phyloP scores from a whole-genome alignment of 2,329 filamentous ascomycete species.

The Pseudopithomyces chartarum region DNA sequence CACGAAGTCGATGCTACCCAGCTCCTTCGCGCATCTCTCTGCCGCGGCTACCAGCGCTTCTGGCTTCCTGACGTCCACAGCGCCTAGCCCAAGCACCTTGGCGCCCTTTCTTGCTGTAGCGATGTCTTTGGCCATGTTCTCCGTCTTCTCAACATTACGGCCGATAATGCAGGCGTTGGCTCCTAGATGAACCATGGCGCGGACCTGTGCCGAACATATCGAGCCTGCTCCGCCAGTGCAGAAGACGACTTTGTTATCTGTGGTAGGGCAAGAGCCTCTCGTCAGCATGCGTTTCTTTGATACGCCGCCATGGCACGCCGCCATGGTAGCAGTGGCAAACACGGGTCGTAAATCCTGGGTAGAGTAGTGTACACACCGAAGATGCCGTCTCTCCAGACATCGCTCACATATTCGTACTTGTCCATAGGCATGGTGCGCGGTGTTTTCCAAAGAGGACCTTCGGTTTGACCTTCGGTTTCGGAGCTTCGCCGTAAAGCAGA shows the following conservation, averaged over 20 bases:
- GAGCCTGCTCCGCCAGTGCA: constrained; percentile 93
- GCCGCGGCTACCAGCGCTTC: constrained; percentile 74
- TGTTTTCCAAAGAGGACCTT: constrained; percentile 20
- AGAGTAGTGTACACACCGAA: constrained; percentile 65
- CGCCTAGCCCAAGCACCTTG: constrained; percentile 85
- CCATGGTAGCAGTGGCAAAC: background rate
- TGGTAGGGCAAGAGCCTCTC: background rate
- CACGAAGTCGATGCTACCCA: constrained; percentile 89
- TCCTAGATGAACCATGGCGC: constrained; percentile 87
- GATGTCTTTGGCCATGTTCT: constrained; percentile 78
- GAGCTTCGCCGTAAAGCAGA: background rate
- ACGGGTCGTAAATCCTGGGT: background rate
- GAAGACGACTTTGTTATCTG: constrained; percentile 87
- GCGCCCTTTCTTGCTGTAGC: constrained; percentile 76
- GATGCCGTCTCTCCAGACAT: constrained; percentile 84
- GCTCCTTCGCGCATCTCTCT: constrained; percentile 77
- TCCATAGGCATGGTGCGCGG: constrained; percentile 66
- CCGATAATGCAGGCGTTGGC: constrained; percentile 94
- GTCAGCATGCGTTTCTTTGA: constrained; percentile 11
- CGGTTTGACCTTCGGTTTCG: constrained; percentile 15
- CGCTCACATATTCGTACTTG: constrained; percentile 76
- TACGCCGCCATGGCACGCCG: background rate
- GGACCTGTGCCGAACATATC: constrained; percentile 93
- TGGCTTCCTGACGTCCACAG: constrained; percentile 68
- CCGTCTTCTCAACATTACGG: constrained; percentile 86